Percentiles rank a stretch among this genome's conserved stretches.
Conservation (phyloP, 495 filamentous ascomycete species). For the Talaromyces adpressus region DNA sequence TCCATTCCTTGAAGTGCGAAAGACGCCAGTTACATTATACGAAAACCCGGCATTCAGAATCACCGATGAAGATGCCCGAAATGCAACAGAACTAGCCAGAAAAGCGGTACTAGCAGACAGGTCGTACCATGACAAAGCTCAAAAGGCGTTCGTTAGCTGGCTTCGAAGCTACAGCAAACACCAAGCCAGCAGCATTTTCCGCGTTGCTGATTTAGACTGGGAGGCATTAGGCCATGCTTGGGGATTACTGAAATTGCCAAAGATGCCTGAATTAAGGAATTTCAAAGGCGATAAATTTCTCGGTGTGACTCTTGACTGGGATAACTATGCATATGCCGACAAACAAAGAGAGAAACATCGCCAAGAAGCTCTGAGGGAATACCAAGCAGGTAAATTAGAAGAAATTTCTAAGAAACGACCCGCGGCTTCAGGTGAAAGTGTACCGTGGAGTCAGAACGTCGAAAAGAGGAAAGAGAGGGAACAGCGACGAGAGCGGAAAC, state of each 20-base stretch:
- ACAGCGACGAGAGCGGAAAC: slow-evolving; percentile 66
- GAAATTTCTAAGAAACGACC: slow-evolving; percentile 24
- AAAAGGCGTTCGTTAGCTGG: slow-evolving; percentile 90
- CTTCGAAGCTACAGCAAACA: slow-evolving; percentile 87
- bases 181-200: slow-evolving; percentile 84
- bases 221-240: slow-evolving; percentile 70
- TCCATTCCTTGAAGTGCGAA: slow-evolving; percentile 76
- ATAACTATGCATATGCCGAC: slow-evolving; percentile 66
- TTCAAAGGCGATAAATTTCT: slow-evolving; percentile 59
- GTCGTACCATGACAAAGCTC: slow-evolving; percentile 79
- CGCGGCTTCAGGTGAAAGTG: slow-evolving; percentile 39
- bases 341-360: slow-evolving; percentile 68
- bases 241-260: slow-evolving; percentile 78
- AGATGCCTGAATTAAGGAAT: slow-evolving; percentile 82
- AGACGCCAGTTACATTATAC: slow-evolving; percentile 72
- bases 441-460: slow-evolving; percentile 80
- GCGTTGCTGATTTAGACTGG: slow-evolving; percentile 78
- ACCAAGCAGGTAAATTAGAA: slow-evolving; percentile 19
- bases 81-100: slow-evolving; percentile 49
- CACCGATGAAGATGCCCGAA: slow-evolving; percentile 48
- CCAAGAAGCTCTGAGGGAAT: slow-evolving; percentile 41
- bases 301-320: slow-evolving; percentile 55
- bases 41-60: slow-evolving; percentile 38
- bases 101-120: slow-evolving; percentile 60
- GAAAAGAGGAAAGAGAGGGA: slow-evolving; percentile 61